phyloP scores from a whole-genome alignment of 306 rosid species.

The Mucuna pruriens region DNA sequence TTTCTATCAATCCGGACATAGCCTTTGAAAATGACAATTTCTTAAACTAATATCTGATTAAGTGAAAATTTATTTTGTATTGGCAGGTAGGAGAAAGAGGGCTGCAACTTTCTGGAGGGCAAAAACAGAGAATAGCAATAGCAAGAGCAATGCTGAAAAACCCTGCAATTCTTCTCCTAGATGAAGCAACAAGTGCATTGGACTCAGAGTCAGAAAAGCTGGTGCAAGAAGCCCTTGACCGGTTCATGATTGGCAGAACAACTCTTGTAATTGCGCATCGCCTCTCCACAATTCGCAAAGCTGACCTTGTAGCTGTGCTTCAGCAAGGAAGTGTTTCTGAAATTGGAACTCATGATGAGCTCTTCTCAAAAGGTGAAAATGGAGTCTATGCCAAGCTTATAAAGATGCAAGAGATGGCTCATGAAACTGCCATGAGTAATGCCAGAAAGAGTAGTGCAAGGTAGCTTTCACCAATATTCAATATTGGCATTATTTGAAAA shows the following conservation, averaged over 20 bases:
- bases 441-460: slow-evolving; percentile 99
- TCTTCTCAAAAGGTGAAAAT: slow-evolving; percentile 82
- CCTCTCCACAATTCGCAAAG: slow-evolving; percentile 95
- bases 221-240: slow-evolving; percentile 98
- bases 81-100: slow-evolving; percentile 99
- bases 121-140: slow-evolving; percentile 97
- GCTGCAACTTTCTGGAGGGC: slow-evolving; percentile 96
- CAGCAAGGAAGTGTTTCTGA: slow-evolving; percentile 94
- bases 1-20: background rate
- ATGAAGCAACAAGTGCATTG: slow-evolving; percentile 98
- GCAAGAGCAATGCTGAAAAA: slow-evolving; percentile 99
- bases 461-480: slow-evolving; percentile 44
- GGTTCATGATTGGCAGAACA: slow-evolving; percentile 98
- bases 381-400: slow-evolving; percentile 96
- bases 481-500: background rate
- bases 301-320: slow-evolving; percentile 96
- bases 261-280: slow-evolving; percentile 99
- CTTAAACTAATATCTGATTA: background rate
- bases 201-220: slow-evolving; percentile 98
- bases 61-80: slow-evolving; percentile 23
- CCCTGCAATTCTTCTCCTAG: slow-evolving; percentile 93
- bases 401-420: slow-evolving; percentile 89
- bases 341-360: slow-evolving; percentile 96
- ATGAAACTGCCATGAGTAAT: slow-evolving; percentile 86
- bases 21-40: background rate